A percentile compares a stretch with the other conserved stretches of the same genome.
phyloP scores from a whole-genome alignment of 1,284 basidiomycete species.

The Sphaerobolus stellatus region DNA sequence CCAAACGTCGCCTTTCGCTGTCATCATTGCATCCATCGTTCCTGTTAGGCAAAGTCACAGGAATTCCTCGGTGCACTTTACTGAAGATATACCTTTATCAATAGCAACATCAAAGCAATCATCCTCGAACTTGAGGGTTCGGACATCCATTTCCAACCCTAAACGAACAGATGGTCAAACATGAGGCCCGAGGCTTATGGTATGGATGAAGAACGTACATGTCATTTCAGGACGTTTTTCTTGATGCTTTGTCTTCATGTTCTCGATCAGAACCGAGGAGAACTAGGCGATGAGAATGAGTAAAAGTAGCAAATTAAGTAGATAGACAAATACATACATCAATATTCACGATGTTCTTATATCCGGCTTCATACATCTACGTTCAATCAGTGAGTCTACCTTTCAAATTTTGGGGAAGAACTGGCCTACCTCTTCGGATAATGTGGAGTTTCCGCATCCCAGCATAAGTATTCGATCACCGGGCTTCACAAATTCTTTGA shows the following conservation, averaged over 20 bases:
- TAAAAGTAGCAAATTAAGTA: neutral
- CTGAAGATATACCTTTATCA: constrained; percentile 68
- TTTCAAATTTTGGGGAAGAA: neutral
- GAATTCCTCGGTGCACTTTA: neutral
- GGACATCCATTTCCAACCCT: constrained; percentile 90
- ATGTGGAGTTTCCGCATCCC: constrained; percentile 86
- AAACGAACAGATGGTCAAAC: neutral
- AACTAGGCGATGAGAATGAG: constrained; percentile 51
- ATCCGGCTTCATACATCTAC: constrained; percentile 91
- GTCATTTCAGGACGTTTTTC: constrained; percentile 66
- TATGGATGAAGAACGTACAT: constrained; percentile 53
- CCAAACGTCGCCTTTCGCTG: constrained; percentile 86
- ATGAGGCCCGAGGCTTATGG: neutral
- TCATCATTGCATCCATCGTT: constrained; percentile 95
- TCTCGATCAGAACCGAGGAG: constrained; percentile 75
- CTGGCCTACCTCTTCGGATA: constrained; percentile 66
- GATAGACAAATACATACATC: constrained; percentile 58
- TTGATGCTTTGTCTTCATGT: constrained; percentile 69
- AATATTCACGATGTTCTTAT: constrained; percentile 78
- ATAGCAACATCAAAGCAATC: constrained; percentile 81
- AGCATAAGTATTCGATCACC: constrained; percentile 79
- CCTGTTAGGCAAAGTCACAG: constrained; percentile 36
- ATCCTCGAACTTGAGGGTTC: constrained; percentile 66
- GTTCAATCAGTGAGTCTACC: neutral
- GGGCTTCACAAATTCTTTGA: constrained; percentile 59